Evolutionary conservation across 2,329 filamentous ascomycete species (phyloP).

Genomic region (Epichloe coenophiala): DNA sequence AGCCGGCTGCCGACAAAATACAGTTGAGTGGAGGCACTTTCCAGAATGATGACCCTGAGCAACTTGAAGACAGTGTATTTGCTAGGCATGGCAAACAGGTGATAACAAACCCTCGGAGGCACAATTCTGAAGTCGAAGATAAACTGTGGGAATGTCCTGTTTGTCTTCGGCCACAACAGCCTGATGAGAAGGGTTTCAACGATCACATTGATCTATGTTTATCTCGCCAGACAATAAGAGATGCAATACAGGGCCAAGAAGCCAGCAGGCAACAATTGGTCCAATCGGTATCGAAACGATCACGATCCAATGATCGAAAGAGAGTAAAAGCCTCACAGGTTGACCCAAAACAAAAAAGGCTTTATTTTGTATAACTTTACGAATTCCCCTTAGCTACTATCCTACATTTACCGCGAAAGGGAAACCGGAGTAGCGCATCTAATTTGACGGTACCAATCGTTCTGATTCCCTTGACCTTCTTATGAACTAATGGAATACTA

Average conservation of each 20-base stretch:
- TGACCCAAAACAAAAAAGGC: conserved; percentile 37
- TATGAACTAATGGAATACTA: neutral
- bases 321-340: conserved; percentile 18
- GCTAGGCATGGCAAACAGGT: conserved; percentile 37
- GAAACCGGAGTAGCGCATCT: neutral
- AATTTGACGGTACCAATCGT: neutral
- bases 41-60: neutral
- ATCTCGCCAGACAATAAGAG: conserved; percentile 72
- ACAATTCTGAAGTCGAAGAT: conserved; percentile 19
- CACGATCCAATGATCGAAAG: conserved; percentile 25
- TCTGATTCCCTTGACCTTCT: neutral
- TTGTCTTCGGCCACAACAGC: conserved; percentile 60
- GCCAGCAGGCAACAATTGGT: conserved; percentile 13
- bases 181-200: conserved; percentile 71
- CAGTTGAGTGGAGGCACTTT: neutral
- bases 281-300: conserved; percentile 24
- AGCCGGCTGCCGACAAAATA: conserved; percentile 47
- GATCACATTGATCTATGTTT: conserved; percentile 87
- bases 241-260: conserved; percentile 52
- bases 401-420: neutral
- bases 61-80: neutral
- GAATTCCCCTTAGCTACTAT: neutral
- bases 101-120: conserved; percentile 28
- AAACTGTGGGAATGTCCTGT: conserved; percentile 78
- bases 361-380: conserved; percentile 32